Percentiles rank a stretch among this genome's conserved stretches.
These are phyloP conservation scores for Stagonosporopsis vannaccii DNA, from an alignment of 2,329 filamentous ascomycete genomes.

Conservation along the genomic window DNA sequence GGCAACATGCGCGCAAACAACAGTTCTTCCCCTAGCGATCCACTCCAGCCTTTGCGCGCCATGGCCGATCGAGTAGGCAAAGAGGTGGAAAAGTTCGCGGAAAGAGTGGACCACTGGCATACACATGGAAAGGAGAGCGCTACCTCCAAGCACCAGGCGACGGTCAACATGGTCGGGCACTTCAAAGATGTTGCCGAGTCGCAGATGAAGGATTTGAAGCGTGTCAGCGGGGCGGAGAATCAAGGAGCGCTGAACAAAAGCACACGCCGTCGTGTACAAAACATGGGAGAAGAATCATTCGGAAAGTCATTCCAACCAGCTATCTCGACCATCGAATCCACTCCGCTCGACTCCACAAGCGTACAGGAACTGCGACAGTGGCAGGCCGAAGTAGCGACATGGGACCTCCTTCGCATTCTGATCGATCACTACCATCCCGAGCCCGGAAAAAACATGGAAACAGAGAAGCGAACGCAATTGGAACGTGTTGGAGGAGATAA, in stretches of 20 bases:
- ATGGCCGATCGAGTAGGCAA: slow-evolving; percentile 74
- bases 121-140: slow-evolving; percentile 37
- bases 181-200: slow-evolving; percentile 61
- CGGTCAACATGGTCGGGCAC: slow-evolving; percentile 47
- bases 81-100: slow-evolving; percentile 88
- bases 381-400: slow-evolving; percentile 87
- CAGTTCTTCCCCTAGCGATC: slow-evolving; percentile 44
- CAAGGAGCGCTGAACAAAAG: slow-evolving; percentile 41
- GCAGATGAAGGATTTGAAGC: slow-evolving; percentile 56
- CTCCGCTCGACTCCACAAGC: slow-evolving; percentile 41
- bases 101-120: slow-evolving; percentile 76
- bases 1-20: slow-evolving; percentile 25
- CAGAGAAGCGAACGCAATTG: slow-evolving; percentile 44
- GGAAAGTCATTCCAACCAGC: slow-evolving; percentile 29
- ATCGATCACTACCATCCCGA: slow-evolving; percentile 70
- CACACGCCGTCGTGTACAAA: slow-evolving; percentile 43
- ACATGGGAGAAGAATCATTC: slow-evolving; percentile 33
- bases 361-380: slow-evolving; percentile 67
- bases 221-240: slow-evolving; percentile 51
- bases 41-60: slow-evolving; percentile 67
- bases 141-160: slow-evolving; percentile 62
- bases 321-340: slow-evolving; percentile 25
- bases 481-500: slow-evolving; percentile 42
- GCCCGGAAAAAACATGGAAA: slow-evolving; percentile 41
- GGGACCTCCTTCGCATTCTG: slow-evolving; percentile 81